A percentile compares a stretch with the other conserved stretches of the same genome.
Conservation (phyloP, 2,329 filamentous ascomycete genomes). For the Stylonectria norvegica region DNA sequence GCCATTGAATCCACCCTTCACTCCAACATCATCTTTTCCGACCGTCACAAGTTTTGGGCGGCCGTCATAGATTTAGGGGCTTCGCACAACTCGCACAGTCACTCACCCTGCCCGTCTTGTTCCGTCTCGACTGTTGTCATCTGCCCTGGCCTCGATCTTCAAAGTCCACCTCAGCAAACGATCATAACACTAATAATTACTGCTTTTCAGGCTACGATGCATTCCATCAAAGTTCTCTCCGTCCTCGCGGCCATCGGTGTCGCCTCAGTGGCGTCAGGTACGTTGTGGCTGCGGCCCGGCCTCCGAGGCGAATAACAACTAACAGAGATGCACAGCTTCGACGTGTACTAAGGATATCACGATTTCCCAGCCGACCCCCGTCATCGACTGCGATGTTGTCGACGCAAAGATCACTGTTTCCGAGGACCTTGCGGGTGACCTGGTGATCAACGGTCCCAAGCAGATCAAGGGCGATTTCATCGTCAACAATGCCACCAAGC, state of each 20-base stretch:
- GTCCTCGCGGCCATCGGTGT: conserved; percentile 43
- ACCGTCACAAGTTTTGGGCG: conserved; percentile 9
- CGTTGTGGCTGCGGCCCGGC: conserved; percentile 14
- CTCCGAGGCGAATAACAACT: background rate
- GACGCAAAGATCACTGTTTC: conserved; percentile 66
- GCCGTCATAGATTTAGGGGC: conserved; percentile 12
- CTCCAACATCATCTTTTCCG: conserved; percentile 13
- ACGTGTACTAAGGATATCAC: conserved; percentile 53
- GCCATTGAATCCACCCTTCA: conserved; percentile 1
- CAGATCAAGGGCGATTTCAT: conserved; percentile 56
- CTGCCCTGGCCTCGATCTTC: background rate
- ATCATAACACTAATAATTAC: conserved; percentile 15
- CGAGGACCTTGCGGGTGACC: conserved; percentile 49
- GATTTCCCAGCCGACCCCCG: conserved; percentile 59
- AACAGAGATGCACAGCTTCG: conserved; percentile 24
- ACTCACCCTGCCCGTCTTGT: background rate
- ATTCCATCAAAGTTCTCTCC: conserved; percentile 43
- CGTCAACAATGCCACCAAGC: conserved; percentile 54
- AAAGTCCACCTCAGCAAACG: background rate
- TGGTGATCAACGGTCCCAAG: conserved; percentile 60
- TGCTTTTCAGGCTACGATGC: conserved; percentile 41
- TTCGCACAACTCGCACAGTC: background rate
- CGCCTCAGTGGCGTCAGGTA: conserved; percentile 43
- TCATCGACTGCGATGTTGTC: conserved; percentile 66
- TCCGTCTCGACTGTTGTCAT: background rate